Evolutionary conservation across 257 asterid genomes (phyloP).

Genomic region (Jasminum sambac): DNA sequence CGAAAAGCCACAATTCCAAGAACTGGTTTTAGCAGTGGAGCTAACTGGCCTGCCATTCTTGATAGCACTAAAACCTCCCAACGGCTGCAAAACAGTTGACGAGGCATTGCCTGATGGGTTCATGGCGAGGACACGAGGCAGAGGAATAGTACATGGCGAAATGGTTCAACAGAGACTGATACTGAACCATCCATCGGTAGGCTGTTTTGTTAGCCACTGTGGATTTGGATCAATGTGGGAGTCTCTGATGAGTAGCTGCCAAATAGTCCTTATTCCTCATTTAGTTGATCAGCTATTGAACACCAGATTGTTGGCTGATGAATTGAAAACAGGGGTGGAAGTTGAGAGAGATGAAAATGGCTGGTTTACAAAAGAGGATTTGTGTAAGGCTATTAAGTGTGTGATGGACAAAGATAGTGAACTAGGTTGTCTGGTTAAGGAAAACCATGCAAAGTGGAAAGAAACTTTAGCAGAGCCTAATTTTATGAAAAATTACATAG

Average conservation of each 20-base stretch:
- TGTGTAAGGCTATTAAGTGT: constrained; percentile 7
- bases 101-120: constrained; percentile 27
- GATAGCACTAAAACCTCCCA: constrained; percentile 18
- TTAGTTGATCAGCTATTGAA: constrained; percentile 24
- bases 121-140: constrained; percentile 12
- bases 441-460: not conserved
- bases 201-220: constrained; percentile 31
- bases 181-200: constrained; percentile 19
- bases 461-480: not conserved
- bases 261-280: constrained; percentile 23
- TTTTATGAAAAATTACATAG: not conserved
- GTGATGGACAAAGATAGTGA: not conserved
- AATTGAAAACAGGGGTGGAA: constrained; percentile 22
- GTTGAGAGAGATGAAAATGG: constrained; percentile 19
- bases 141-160: constrained; percentile 16
- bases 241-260: constrained; percentile 19
- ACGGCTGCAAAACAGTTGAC: constrained; percentile 17
- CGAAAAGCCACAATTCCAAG: constrained; percentile 24
- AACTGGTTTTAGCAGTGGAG: constrained; percentile 24
- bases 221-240: constrained; percentile 33
- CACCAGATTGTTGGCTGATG: constrained; percentile 25
- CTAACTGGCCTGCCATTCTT: constrained; percentile 19
- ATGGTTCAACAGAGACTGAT: constrained; percentile 23
- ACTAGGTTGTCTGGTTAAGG: not conserved
- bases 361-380: constrained; percentile 4